Base-by-base conservation (phyloP, 148 eudicot species). In the Silene uniflora region DNA sequence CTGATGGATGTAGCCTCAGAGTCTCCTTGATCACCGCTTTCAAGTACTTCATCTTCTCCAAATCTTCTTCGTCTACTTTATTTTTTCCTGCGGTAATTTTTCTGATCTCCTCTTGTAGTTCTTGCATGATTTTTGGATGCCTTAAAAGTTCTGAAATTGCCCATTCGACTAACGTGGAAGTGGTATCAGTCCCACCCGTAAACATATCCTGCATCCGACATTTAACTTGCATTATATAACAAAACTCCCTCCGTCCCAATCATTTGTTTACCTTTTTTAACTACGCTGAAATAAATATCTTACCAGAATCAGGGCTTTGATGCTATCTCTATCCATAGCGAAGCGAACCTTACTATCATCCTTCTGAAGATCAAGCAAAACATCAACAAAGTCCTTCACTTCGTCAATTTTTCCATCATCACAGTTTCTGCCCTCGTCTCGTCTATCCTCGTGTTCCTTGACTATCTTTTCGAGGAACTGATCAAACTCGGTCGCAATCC, bases 311-410 rank as follows among this genome's bases (percentile, higher is more conserved):
- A 75, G 9, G 13, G 76, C 83, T 72, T 80, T 76, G 22, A 75
- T 59, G 21, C 67, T 35, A 19, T 80, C 86, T 76, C 81, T 81
- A 21, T 77, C 79, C 23, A 87, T 24, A 12, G 75, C 11, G 10
- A 69, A 65, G 7, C 81, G 79, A 71, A 75, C 6, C 8, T 19
- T 27, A 10, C 52, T 46, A 46, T 69, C 42, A 0, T 78, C 83
- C 5, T 69, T 81, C 19, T 79, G 73, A 24, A 80, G 61, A 44
- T 46, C 49, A 11, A 87, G 78, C 69, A 85, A 60, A 62, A 77
- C 75, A 61, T 87, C 86, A 9, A 87, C 62, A 62, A 87, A 83
- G 58, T 81, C 78, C 61, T 81, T 75, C n/a, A 3, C 23, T 1
- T 52, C 64, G 42, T 72, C 77, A 68, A 7, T 62, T 3, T 58